Evolutionary conservation across 805 yeast species (phyloP).

Genomic region (Wickerhamomyces pijperi): DNA sequence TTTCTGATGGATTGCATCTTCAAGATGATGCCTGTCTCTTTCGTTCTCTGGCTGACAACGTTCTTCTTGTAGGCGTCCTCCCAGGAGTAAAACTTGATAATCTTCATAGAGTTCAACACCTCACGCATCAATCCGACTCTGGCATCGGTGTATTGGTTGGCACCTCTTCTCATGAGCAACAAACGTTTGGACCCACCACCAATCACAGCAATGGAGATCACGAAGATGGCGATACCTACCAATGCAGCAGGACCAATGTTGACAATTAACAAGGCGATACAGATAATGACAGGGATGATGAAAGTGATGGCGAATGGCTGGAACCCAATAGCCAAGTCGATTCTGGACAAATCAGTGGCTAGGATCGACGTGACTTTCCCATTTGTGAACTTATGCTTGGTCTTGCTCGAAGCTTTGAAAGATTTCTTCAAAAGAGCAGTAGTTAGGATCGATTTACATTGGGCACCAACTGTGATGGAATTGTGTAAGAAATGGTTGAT

Average conservation of each 20-base stretch:
- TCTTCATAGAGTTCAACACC: slow-evolving; percentile 47
- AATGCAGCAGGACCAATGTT: slow-evolving; percentile 63
- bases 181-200: slow-evolving; percentile 34
- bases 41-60: slow-evolving; percentile 38
- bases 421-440: slow-evolving; percentile 58
- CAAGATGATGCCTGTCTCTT: slow-evolving; percentile 48
- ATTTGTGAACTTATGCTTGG: slow-evolving; percentile 43
- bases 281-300: slow-evolving; percentile 51
- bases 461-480: slow-evolving; percentile 53
- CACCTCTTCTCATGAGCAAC: slow-evolving; percentile 38
- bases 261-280: slow-evolving; percentile 48
- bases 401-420: slow-evolving; percentile 39
- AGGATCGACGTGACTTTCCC: slow-evolving; percentile 62
- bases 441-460: slow-evolving; percentile 51
- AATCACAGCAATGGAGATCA: slow-evolving; percentile 35
- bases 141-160: slow-evolving; percentile 50
- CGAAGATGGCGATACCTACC: slow-evolving; percentile 49
- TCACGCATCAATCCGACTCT: slow-evolving; percentile 56
- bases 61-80: slow-evolving; percentile 58
- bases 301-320: slow-evolving; percentile 44
- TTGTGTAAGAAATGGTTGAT: slow-evolving; percentile 42
- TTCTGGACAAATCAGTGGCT: slow-evolving; percentile 67
- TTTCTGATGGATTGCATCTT: slow-evolving; percentile 53
- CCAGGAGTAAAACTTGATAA: slow-evolving; percentile 82
- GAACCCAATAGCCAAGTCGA: slow-evolving; percentile 57